Percentiles rank a stretch among this genome's conserved stretches.
phyloP scores from a whole-genome alignment of 306 rosid species.

The Cercis canadensis region DNA sequence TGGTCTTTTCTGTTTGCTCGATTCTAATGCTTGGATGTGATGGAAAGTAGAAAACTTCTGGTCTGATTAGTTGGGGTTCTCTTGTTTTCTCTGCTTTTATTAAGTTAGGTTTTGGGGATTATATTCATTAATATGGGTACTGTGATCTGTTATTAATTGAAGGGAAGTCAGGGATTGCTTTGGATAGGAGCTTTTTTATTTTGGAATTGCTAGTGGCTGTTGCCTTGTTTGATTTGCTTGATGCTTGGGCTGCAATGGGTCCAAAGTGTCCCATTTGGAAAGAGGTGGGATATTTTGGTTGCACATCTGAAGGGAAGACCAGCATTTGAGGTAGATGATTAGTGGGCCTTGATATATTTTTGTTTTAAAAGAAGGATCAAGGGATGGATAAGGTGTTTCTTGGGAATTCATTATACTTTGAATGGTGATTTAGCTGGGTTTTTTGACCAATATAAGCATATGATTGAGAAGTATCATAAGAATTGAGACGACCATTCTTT shows the following conservation, averaged over 20 bases:
- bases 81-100: too few relatives aligned
- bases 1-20: too few relatives aligned
- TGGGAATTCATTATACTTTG: conserved; percentile 89
- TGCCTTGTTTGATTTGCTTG: conserved; percentile 94
- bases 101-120: too few relatives aligned
- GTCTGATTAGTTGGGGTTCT: too few relatives aligned
- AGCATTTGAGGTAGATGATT: conserved; percentile 95
- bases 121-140: too few relatives aligned
- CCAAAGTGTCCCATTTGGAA: conserved; percentile 83
- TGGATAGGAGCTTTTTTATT: conserved; percentile 87
- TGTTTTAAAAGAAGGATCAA: conserved; percentile 78
- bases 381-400: conserved; percentile 96
- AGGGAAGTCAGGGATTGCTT: conserved; percentile 97
- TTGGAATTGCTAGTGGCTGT: conserved; percentile 96
- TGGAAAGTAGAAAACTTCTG: too few relatives aligned
- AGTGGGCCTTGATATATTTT: conserved; percentile 89
- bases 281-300: conserved; percentile 83
- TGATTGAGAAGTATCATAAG: too few relatives aligned
- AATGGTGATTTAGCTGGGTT: conserved; percentile 99
- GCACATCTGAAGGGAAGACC: conserved; percentile 95
- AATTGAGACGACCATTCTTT: too few relatives aligned
- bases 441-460: too few relatives aligned
- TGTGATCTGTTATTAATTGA: too few relatives aligned
- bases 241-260: conserved; percentile 99
- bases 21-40: too few relatives aligned